Evolutionary conservation across 2,329 filamentous ascomycete species (phyloP), one percentile per base, ranked within the genome.

Genomic region (Talaromyces islandicus): DNA sequence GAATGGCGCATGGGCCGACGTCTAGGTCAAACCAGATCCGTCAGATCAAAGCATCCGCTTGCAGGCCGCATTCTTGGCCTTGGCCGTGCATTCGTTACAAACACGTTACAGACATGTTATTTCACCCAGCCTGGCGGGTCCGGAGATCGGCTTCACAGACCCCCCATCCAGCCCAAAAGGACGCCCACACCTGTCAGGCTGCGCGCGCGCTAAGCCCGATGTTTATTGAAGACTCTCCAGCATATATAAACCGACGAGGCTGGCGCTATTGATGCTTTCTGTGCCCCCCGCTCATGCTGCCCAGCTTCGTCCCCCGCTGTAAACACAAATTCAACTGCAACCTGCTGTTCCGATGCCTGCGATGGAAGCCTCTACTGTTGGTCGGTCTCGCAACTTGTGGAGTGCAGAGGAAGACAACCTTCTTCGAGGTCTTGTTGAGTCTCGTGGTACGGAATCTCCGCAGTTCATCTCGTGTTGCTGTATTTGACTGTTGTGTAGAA

Each of bases 361-460:
- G 7, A 52, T 29, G 48, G 48, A 52, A 73, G 4, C 48, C 24
- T 14, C 24, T 19, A 14, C 24, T 58, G 51, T 48, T 50, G 38
- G 48, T 35, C 52, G 57, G 43, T 59, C 60, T 27, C 60, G 60
- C 35, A 62, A 59, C 25, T 32, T 62, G 54, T 62, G 60, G 60
- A 62, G 60, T 38, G 25, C 46, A 10, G 60, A 62, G 43, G 60
- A 62, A 30, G 60, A 62, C 27, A 56, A 38, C 17, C 58, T 54
- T 19, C 60, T 62, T 53, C 54, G 57, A 29, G 24, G 53, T 32
- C 46, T 62, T 12, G 60, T 62, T 27, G 56, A 62, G 35, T 35
- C 60, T 38, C 56, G 54, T 38, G 57, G 60, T 62, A 57, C 43
- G 60, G 38, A 38, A 6, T 48, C 21, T 7, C 19, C 24, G 5